These are phyloP conservation scores for Auricularia auricula-judae DNA, from an alignment of 768 basidiomycete genomes.

Conservation along the genomic window DNA sequence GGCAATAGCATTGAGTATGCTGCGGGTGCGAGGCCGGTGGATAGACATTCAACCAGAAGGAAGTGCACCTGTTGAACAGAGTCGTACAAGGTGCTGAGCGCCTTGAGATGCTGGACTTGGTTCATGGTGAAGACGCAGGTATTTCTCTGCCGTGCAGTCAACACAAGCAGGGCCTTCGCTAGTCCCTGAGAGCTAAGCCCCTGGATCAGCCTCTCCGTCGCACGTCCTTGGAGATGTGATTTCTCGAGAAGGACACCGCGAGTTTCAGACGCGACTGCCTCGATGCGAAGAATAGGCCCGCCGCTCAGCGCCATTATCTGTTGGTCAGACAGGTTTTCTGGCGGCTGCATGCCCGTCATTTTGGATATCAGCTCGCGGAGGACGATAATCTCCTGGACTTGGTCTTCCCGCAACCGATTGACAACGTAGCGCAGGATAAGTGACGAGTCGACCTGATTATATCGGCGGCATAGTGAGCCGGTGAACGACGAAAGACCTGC, in stretches of 20 bases:
- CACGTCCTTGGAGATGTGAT: not conserved
- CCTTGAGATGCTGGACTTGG: conserved; percentile 66
- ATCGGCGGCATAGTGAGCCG: conserved; percentile 82
- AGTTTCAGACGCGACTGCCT: conserved; percentile 71
- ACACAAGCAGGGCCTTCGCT: conserved; percentile 67
- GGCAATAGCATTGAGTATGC: conserved; percentile 74
- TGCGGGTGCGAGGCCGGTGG: conserved; percentile 53
- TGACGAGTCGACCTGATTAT: conserved; percentile 62
- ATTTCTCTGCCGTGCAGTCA: conserved; percentile 85
- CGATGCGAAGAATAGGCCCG: conserved; percentile 75
- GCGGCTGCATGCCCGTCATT: conserved; percentile 89
- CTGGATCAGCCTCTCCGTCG: conserved; percentile 27
- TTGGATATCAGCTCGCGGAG: conserved; percentile 89
- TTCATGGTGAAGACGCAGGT: conserved; percentile 65
- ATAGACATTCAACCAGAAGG: conserved; percentile 85
- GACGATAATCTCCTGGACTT: conserved; percentile 81
- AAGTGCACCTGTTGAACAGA: conserved; percentile 81
- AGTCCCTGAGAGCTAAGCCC: conserved; percentile 53
- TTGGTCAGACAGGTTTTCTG: conserved; percentile 78
- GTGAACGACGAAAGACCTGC: conserved; percentile 87
- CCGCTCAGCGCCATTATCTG: conserved; percentile 89
- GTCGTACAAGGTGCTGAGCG: conserved; percentile 80
- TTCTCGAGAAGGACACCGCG: conserved; percentile 47
- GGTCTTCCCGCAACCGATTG: conserved; percentile 75
- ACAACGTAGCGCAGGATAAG: conserved; percentile 84